These are phyloP conservation scores for Sutorius eximius DNA, from an alignment of 1,284 basidiomycete species.

Conservation along the genomic window DNA sequence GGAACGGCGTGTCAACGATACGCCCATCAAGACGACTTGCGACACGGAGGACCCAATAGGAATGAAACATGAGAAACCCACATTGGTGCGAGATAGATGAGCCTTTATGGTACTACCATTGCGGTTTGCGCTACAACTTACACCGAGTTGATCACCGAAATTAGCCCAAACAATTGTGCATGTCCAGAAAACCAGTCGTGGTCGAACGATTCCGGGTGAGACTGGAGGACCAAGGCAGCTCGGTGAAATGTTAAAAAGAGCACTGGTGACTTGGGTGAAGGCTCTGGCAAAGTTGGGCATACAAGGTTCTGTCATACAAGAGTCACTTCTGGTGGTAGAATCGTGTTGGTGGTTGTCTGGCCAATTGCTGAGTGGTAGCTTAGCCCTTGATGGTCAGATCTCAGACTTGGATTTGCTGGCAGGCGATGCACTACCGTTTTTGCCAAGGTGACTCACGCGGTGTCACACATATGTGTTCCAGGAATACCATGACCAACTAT, in stretches of 20 bases:
- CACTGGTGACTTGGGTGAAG: neutral
- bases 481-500: neutral
- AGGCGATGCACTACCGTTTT: neutral
- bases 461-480: neutral
- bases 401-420: neutral
- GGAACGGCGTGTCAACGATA: no score
- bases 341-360: neutral
- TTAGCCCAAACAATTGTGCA: neutral
- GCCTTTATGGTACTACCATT: neutral
- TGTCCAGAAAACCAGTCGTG: neutral
- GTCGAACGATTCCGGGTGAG: neutral
- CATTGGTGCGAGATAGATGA: neutral
- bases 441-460: slow-evolving; percentile 5
- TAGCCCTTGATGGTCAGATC: neutral
- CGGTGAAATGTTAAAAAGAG: neutral
- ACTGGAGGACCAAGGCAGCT: neutral
- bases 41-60: neutral
- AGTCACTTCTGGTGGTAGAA: neutral
- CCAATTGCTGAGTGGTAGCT: neutral
- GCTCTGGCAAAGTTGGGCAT: neutral
- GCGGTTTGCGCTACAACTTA: neutral
- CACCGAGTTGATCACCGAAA: neutral
- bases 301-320: no score
- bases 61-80: neutral
- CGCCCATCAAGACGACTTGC: neutral